Base-by-base conservation (phyloP, 1,139 yeast species). In the Suhomyces anneliseae region DNA sequence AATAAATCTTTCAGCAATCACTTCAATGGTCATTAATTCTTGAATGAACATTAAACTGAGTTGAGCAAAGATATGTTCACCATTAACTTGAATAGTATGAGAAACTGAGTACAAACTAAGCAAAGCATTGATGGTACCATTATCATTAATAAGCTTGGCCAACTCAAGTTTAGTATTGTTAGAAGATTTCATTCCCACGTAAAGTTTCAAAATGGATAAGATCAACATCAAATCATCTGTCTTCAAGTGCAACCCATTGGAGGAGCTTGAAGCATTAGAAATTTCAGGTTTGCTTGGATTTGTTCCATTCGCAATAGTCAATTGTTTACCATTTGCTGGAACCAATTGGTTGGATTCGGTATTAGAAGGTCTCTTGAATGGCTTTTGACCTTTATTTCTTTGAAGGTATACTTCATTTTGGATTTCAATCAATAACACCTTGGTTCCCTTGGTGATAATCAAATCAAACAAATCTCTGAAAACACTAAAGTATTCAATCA, bases 31-130 rank as follows among this genome's bases (percentile, higher is more conserved):
- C 60, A 87, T 79, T 59, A 90, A 71, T 56, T 89, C 95, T 50
- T 82, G 80, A 39, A 90, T 73, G 54, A 82, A 87, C 61, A 82
- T 78, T 53, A 92, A 70, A 29, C 92, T 74, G 43, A 89, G 66
- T 52, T 87, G 93, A 0, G 95, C 95, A 61, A 86, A 82, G 0
- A 85, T 71, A 33, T 81, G 81, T 46, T 87, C 95, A 33, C 78
- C 81, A 49, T 82, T 79, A 3, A 82, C 70, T 50, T 78, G 80
- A 37, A 86, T 72, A 39, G 81, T 66, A 56, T 87, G 87, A 0
- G 95, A 81, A 48, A 83, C 81, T 0, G 93, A 79, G 61, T 83
- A 90, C 12, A 88, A 69, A 47, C 82, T 81, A 56, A 88, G 66
- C 31, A 89, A 74, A 0, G 87, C 75, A 44, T 81, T 78, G 33